These are phyloP conservation scores for Allantophomopsis lycopodina DNA, from an alignment of 2,329 filamentous ascomycete genomes.

Conservation along the genomic window DNA sequence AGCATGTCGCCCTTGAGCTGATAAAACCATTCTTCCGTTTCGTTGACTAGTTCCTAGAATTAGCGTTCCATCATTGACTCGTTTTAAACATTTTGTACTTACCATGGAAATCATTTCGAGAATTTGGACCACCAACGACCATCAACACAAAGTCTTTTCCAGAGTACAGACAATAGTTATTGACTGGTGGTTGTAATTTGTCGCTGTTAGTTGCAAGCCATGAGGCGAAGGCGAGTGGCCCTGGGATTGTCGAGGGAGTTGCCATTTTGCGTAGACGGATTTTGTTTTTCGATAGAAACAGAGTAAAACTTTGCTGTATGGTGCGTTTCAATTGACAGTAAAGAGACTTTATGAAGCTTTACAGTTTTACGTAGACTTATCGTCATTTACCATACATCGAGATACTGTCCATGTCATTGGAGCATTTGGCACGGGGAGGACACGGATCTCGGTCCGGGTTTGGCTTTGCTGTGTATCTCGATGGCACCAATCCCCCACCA, in stretches of 20 bases:
- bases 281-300: too few species aligned
- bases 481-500: too few species aligned
- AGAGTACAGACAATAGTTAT: constrained; percentile 78
- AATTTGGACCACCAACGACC: constrained; percentile 61
- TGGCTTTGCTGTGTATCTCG: too few species aligned
- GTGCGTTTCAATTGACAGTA: too few species aligned
- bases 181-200: constrained; percentile 79
- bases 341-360: too few species aligned
- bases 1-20: constrained; percentile 84
- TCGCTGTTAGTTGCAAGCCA: constrained; percentile 78
- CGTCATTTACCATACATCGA: too few species aligned
- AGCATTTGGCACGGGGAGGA: too few species aligned
- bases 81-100: neutral
- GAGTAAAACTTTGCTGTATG: too few species aligned
- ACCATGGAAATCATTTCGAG: constrained; percentile 84
- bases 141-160: constrained; percentile 28
- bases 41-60: constrained; percentile 42
- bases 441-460: too few species aligned
- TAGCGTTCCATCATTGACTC: neutral
- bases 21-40: constrained; percentile 92
- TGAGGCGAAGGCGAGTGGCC: constrained; percentile 10
- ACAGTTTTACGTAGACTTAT: too few species aligned
- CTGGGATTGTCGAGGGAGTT: constrained; percentile 3
- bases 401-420: too few species aligned
- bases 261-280: too few species aligned